Conservation (phyloP, 345 rosid species). For the Punica granatum region DNA sequence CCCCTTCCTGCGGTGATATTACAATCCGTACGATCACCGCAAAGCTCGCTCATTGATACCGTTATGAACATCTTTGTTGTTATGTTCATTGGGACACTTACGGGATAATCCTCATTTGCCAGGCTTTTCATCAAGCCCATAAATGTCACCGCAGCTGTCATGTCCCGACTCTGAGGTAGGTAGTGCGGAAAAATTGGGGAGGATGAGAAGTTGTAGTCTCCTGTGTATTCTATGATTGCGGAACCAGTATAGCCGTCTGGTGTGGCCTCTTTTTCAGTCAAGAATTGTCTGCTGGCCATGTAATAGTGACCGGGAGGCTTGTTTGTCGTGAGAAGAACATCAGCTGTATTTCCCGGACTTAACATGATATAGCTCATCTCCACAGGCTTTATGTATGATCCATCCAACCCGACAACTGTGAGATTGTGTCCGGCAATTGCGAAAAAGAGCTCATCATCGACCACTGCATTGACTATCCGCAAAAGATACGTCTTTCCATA, state of each 20-base stretch:
- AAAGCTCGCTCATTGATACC: slow-evolving; percentile 13
- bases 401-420: slow-evolving; percentile 30
- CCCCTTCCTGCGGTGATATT: not conserved
- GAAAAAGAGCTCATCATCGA: slow-evolving; percentile 23
- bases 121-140: slow-evolving; percentile 12
- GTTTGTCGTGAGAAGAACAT: slow-evolving; percentile 23
- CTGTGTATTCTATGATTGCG: slow-evolving; percentile 30
- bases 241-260: slow-evolving; percentile 20
- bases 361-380: slow-evolving; percentile 10
- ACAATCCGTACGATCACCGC: not conserved
- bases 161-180: slow-evolving; percentile 14
- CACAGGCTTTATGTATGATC: slow-evolving; percentile 22
- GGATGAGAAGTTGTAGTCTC: slow-evolving; percentile 8
- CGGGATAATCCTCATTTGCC: slow-evolving; percentile 15
- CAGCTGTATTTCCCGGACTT: slow-evolving; percentile 29
- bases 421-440: slow-evolving; percentile 22
- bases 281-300: slow-evolving; percentile 21
- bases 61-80: slow-evolving; percentile 16
- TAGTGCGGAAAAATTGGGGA: slow-evolving; percentile 7
- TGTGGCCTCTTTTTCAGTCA: not conserved
- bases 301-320: slow-evolving; percentile 20
- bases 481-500: slow-evolving; percentile 27
- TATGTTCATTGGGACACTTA: slow-evolving; percentile 23
- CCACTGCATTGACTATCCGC: slow-evolving; percentile 25
- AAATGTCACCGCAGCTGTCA: slow-evolving; percentile 7